Evolutionary conservation across 768 basidiomycete species (phyloP), one percentile per base, ranked within the genome.

Genomic region (Daedaleopsis nitida): DNA sequence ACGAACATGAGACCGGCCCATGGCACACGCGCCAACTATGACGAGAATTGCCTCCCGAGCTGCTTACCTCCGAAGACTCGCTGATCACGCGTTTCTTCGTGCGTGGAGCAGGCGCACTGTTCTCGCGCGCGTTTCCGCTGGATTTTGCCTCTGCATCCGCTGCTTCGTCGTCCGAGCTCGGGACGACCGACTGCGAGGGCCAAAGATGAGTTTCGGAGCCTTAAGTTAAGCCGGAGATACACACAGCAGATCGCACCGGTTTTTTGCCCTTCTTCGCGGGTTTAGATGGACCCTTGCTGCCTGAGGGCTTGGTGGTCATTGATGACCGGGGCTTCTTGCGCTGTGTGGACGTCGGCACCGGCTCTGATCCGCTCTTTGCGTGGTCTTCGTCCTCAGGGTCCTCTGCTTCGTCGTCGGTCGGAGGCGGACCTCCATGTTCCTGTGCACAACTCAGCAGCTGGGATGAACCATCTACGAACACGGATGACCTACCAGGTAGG

Each of bases 101-200:
- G 39, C 27, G 39, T 35, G 32, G 16, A 3, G 47, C 45, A 16
- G 43, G 45, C 37, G 57, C 52, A 23, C 23, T 47, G 38, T 61
- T 59, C n/a, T 43, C 37, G 3, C 39, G 12, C 5, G 49, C 51
- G 35, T 44, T 56, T 24, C 24, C 27, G 19, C 52, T 35, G n/a
- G 64, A 52, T 39, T 64, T 65, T 27, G 57, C 50, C 55, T 59
- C 58, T 7, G 45, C 21, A 34, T 24, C 23, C 10, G 19, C 47
- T 13, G 47, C 58, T 16, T 60, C 63, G 5, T 64, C 63, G 10
- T 56, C 58, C 5, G 63, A 64, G 3, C 47, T 38, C 7, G 62
- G 58, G 23, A 64, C 58, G 1, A 64, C 58, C 8, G 62, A 64
- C 58, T 64, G 19, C 5, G 17, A 5, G 34, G 5, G 43, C 16